These are phyloP conservation scores for Areca catechu DNA, from an alignment of 176 grass and related monocot species.

Conservation along the genomic window DNA sequence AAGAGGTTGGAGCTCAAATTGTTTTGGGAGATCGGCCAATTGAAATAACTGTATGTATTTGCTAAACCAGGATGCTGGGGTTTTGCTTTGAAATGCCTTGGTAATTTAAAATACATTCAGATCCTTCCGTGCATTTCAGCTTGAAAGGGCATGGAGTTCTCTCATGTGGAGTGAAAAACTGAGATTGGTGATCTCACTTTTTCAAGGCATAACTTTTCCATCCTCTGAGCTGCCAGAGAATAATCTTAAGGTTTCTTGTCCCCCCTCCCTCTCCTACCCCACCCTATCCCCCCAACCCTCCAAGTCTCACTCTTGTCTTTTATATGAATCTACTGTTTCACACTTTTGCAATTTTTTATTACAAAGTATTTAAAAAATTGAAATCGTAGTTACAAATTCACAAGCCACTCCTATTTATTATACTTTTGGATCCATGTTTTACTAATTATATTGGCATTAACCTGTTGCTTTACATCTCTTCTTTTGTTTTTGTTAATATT, in stretches of 20 bases:
- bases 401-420: too few relatives aligned
- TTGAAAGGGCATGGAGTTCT: slow-evolving; percentile 90
- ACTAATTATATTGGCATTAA: too few relatives aligned
- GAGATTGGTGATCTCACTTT: slow-evolving; percentile 51
- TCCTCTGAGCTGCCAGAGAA: slow-evolving; percentile 22
- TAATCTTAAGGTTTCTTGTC: slow-evolving; percentile 6
- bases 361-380: too few relatives aligned
- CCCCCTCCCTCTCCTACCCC: too few relatives aligned
- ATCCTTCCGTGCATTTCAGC: slow-evolving; percentile 28
- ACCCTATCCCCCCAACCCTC: too few relatives aligned
- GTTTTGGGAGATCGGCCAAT: slow-evolving; percentile 94
- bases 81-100: not conserved
- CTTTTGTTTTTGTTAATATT: too few relatives aligned
- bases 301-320: too few relatives aligned
- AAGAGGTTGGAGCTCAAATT: slow-evolving; percentile 87
- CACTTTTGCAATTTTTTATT: too few relatives aligned
- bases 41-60: slow-evolving; percentile 75
- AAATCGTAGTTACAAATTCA: too few relatives aligned
- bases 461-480: too few relatives aligned
- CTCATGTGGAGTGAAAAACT: slow-evolving; percentile 65
- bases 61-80: not conserved
- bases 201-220: slow-evolving; percentile 50
- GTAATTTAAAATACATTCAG: slow-evolving; percentile 1
- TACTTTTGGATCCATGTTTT: too few relatives aligned
- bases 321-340: too few relatives aligned